A percentile compares a stretch with the other conserved stretches of the same genome.
Conservation (phyloP, 2,329 filamentous ascomycete genomes). For the Epichloe elymi region DNA sequence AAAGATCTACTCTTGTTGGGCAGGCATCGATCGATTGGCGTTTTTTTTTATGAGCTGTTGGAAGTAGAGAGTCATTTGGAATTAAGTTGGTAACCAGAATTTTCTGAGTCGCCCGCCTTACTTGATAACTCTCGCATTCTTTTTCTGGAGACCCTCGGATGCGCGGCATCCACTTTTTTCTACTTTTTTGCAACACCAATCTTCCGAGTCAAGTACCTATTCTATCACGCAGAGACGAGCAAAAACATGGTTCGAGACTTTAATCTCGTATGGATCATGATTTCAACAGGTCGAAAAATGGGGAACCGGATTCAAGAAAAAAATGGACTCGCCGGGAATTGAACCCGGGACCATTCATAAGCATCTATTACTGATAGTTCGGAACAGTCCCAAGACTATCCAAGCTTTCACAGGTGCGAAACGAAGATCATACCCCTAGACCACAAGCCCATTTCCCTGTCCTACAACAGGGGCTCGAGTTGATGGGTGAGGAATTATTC, state of each 20-base stretch:
- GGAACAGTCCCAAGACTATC: not conserved
- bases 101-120: not conserved
- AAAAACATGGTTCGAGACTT: too few relatives aligned
- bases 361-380: slow-evolving; percentile 5
- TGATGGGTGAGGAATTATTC: accelerated
- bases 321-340: slow-evolving; percentile 8
- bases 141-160: not conserved
- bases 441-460: slow-evolving; percentile 3
- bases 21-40: not conserved
- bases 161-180: not conserved
- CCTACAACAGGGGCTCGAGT: not conserved
- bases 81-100: not conserved
- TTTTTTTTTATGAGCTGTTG: not conserved
- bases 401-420: slow-evolving; percentile 6
- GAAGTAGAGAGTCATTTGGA: not conserved
- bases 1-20: not conserved
- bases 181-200: not conserved
- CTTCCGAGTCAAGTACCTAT: not conserved
- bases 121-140: not conserved
- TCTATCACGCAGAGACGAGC: too few relatives aligned
- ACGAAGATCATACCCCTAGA: slow-evolving; percentile 9
- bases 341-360: slow-evolving; percentile 8
- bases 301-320: not conserved
- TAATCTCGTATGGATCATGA: not conserved
- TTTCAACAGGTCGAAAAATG: not conserved